A percentile compares a stretch with the other conserved stretches of the same genome.
These are phyloP conservation scores for Pichia kluyveri DNA, from an alignment of 805 yeast genomes.

Conservation along the genomic window DNA sequence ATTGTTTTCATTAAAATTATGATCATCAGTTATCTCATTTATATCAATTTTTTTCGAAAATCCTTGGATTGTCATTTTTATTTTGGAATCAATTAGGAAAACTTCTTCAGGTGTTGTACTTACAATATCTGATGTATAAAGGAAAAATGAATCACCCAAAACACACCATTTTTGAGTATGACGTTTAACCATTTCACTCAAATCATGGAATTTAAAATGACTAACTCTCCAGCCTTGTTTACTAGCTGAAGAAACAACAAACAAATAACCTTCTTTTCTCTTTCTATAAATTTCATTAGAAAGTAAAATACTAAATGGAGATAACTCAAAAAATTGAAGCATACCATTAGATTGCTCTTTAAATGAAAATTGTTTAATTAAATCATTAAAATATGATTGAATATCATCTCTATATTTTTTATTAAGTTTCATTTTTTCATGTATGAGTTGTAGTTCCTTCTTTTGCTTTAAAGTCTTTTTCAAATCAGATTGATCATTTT, in stretches of 20 bases:
- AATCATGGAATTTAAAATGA: slow-evolving; percentile 70
- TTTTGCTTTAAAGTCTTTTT: slow-evolving; percentile 1
- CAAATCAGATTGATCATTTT: slow-evolving; percentile 6
- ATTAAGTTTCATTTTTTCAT: slow-evolving; percentile 6
- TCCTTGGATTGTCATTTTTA: slow-evolving; percentile 31
- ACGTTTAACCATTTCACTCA: slow-evolving; percentile 81
- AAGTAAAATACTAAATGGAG: slow-evolving; percentile 77
- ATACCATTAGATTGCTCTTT: slow-evolving; percentile 76
- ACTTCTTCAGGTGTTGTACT: slow-evolving; percentile 89
- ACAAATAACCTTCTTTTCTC: slow-evolving; percentile 84
- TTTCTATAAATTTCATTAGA: slow-evolving; percentile 73
- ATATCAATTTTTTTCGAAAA: slow-evolving; percentile 17
- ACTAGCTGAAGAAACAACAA: slow-evolving; percentile 73
- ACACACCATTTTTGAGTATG: slow-evolving; percentile 91
- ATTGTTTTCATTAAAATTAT: slow-evolving; percentile 11
- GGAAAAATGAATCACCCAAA: slow-evolving; percentile 73
- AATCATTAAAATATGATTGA: slow-evolving; percentile 57
- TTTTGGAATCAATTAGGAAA: slow-evolving; percentile 71
- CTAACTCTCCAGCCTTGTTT: slow-evolving; percentile 96
- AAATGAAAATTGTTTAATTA: slow-evolving; percentile 52
- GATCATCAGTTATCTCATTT: slow-evolving; percentile 6
- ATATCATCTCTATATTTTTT: slow-evolving; percentile 37
- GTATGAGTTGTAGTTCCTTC: slow-evolving; percentile 6
- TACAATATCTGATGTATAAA: slow-evolving; percentile 77
- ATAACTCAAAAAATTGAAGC: slow-evolving; percentile 81